Base-by-base conservation (phyloP, 441 rosid genomes). In the Pelargonium fulgidum region DNA sequence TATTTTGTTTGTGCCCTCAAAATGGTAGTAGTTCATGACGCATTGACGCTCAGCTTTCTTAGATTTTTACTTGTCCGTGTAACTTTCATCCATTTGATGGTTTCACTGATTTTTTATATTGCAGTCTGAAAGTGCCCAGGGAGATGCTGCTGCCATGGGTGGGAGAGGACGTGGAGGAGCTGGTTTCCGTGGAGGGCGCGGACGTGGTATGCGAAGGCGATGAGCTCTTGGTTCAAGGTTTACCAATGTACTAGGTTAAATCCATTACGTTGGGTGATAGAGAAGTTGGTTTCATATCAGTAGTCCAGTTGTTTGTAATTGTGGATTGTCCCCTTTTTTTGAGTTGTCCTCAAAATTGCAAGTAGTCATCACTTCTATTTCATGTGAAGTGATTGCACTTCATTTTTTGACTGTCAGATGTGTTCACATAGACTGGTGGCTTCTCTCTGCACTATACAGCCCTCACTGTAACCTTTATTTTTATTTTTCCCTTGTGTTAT, bases 91-190 rank as follows among this genome's bases (percentile, higher is more conserved):
- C 4, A 29, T 29, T 29, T 29, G 36, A 29, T 3, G 4, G 36
- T 29, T 29, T 29, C 4, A 3, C 4, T 29, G 36, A 29, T 45
- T 10, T 45, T 13, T 45, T 45, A 62, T 66, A 11, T 1, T 71
- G 80, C 84, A 95, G 99, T 95, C 98, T 17, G 99, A 90, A 81
- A 95, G 99, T 72, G 99, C 99, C 33, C 99, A 95, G 56, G 99
- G 97, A 79, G 99, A 95, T 8, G 98, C 97, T 67, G 96, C 96
- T 11, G 97, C 96, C 47, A 89, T 92, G 98, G 91, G 84, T 22
- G 98, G 97, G 11, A 45, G 50, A 45, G 50, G 50, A 3, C 50
- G 50, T 22, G 82, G 95, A 12, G 95, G 95, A 12, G 95, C 96
- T 41, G 92, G 93, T 22, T 22, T 22, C 71, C 80, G 83, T 78